Evolutionary conservation across 148 eudicot genomes (phyloP), one percentile per base, ranked within the genome.

Genomic region (Camellia japonica): DNA sequence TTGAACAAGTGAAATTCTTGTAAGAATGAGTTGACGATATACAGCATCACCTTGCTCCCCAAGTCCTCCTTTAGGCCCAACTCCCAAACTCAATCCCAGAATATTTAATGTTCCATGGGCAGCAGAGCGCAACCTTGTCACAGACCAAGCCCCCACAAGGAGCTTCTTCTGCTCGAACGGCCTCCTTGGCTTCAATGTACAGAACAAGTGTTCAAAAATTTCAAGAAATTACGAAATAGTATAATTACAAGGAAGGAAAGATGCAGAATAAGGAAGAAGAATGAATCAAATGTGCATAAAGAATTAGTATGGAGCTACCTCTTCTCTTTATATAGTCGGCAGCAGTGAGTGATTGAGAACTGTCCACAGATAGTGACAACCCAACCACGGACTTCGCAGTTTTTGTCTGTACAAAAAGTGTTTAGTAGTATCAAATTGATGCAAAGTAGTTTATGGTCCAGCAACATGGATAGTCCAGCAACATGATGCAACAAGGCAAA

Each of bases 21-120:
- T 96, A 74, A 96, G 93, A 84, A 93, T 94, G 68, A 96, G 87
- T 75, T 96, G 97, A 79, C 98, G 97, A 80, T 93, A 92, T 59
- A 96, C 97, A 82, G 97, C 91, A 90, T 96, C 98, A 76, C 99
- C 98, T 52, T 84, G 87, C 74, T 96, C 98, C 78, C 99, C 99
- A 76, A 96, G 97, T 79, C 98, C 99, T 73, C 99, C 99, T 89
- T 84, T 94, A 70, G 98, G 97, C 75, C 98, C 99, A 86, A 91
- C 80, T 75, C 87, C 90, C 79, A 96, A 86, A 82, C 95, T 89
- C 84, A 94, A 88, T 68, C 92, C 90, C 30, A 92, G 86, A 83
- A 88, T 80, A 86, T 89, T 88, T 68, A 88, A 83, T 78, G 92
- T 92, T 78, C 99, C 99, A 87, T 84, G 98, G 82, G 94, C 97